Conservation (phyloP, 2,329 filamentous ascomycete genomes). For the Ascochyta clinopodiicola region DNA sequence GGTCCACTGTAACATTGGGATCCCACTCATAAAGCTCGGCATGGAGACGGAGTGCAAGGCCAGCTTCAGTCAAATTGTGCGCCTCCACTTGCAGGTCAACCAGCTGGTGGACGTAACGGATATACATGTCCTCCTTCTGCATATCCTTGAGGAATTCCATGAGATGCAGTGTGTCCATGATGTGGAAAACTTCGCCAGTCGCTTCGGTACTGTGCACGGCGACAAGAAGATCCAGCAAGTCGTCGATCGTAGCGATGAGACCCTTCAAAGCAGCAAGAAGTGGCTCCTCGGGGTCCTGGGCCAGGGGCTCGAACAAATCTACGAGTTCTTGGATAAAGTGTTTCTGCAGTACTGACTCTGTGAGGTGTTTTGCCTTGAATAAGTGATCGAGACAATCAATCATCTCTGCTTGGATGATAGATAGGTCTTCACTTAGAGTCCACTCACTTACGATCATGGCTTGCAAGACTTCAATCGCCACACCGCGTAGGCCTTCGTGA, state of each 20-base stretch:
- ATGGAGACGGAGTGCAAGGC: conserved; percentile 85
- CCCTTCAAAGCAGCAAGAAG: conserved; percentile 78
- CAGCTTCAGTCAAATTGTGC: conserved; percentile 84
- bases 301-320: conserved; percentile 76
- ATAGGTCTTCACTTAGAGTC: conserved; percentile 91
- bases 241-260: conserved; percentile 83
- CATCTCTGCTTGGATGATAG: conserved; percentile 92
- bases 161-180: conserved; percentile 85
- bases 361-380: conserved; percentile 87
- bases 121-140: conserved; percentile 96
- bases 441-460: conserved; percentile 99
- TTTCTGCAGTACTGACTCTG: conserved; percentile 89
- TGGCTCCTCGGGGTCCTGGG: conserved; percentile 70
- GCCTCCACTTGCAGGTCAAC: conserved; percentile 77
- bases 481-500: conserved; percentile 85
- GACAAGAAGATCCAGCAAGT: conserved; percentile 87
- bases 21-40: conserved; percentile 95
- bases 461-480: conserved; percentile 91
- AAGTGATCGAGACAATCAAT: conserved; percentile 90
- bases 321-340: conserved; percentile 88
- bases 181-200: conserved; percentile 76
- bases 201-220: conserved; percentile 82
- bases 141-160: conserved; percentile 98
- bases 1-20: conserved; percentile 68
- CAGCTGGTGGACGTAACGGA: conserved; percentile 93